phyloP scores from a whole-genome alignment of 129 eudicot species.

The Erigeron canadensis region DNA sequence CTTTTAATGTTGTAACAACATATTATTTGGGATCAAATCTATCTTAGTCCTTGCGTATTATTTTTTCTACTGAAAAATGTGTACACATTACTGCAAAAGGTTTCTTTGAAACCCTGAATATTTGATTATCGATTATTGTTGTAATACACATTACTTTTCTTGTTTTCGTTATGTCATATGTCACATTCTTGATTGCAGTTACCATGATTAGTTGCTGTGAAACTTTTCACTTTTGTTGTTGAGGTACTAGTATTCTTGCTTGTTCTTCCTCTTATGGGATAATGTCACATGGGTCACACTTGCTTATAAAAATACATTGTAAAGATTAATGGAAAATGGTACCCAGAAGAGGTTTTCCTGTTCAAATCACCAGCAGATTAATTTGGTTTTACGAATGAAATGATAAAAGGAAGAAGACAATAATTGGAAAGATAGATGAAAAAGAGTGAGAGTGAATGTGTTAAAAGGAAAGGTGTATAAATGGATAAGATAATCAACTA shows the following conservation, averaged over 20 bases:
- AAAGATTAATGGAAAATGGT: too few species aligned
- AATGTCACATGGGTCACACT: background rate
- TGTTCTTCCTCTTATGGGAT: background rate
- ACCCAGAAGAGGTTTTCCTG: background rate
- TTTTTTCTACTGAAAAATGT: background rate
- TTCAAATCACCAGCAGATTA: too few species aligned
- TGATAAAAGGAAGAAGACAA: background rate
- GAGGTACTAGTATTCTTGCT: background rate
- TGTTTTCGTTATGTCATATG: background rate
- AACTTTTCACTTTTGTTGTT: background rate
- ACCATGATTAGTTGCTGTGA: background rate
- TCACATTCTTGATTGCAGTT: background rate
- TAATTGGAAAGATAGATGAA: background rate
- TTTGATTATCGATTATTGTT: slow-evolving; percentile 6
- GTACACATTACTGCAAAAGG: too few species aligned
- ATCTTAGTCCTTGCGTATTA: background rate
- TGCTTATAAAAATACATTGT: too few species aligned
- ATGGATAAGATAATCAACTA: slow-evolving; percentile 26
- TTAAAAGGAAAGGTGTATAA: slow-evolving; percentile 11
- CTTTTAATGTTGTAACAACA: slow-evolving; percentile 20
- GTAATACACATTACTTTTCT: background rate
- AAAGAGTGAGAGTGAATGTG: slow-evolving; percentile 6
- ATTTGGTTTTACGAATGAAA: too few species aligned
- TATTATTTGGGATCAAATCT: slow-evolving; percentile 17
- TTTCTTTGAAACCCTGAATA: background rate